These are phyloP conservation scores for Arxiozyma telluris DNA, from an alignment of 1,139 yeast species.

Conservation along the genomic window DNA sequence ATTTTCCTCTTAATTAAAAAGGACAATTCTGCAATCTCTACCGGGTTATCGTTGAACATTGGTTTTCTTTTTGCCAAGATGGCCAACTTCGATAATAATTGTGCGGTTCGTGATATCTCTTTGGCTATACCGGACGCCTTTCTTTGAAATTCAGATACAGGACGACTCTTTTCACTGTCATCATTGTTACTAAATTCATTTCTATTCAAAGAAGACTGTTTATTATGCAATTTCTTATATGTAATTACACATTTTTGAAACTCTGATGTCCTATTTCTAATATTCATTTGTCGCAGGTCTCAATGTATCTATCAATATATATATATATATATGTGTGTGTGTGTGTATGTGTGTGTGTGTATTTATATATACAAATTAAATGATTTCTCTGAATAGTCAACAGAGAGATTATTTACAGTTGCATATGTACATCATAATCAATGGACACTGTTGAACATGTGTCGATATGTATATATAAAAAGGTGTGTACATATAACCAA, in stretches of 20 bases:
- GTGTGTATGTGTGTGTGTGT: background rate
- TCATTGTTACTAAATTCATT: background rate
- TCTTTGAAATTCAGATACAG: conserved; percentile 53
- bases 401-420: background rate
- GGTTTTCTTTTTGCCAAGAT: conserved; percentile 81
- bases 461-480: background rate
- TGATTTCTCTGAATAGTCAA: background rate
- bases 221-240: conserved; percentile 22
- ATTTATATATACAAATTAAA: too few species aligned
- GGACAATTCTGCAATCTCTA: conserved; percentile 83
- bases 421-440: too few species aligned
- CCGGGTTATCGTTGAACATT: conserved; percentile 85
- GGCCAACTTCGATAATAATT: conserved; percentile 71
- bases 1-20: conserved; percentile 90
- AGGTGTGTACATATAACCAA: too few species aligned
- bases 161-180: background rate
- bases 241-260: conserved; percentile 30
- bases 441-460: background rate
- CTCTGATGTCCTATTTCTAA: conserved; percentile 30
- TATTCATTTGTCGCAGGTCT: conserved; percentile 15
- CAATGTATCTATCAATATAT: too few species aligned
- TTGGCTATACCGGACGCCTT: conserved; percentile 81
- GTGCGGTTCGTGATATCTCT: conserved; percentile 86
- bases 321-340: background rate
- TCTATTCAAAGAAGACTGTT: background rate